phyloP scores from a whole-genome alignment of 2,329 filamentous ascomycete genomes.

The Sporothrix inflata region DNA sequence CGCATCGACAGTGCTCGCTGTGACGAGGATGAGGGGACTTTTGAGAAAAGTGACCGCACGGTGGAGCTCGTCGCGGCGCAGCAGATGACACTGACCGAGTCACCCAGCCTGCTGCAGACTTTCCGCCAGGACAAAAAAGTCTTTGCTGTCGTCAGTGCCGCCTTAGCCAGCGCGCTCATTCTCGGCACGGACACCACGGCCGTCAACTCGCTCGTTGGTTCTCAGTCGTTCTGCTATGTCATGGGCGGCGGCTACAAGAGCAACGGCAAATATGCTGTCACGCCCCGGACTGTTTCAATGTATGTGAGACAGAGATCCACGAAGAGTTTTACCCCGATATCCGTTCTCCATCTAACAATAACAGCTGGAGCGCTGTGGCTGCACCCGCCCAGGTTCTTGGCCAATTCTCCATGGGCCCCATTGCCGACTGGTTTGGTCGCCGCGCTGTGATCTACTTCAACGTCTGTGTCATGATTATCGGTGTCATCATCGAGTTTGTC shows the following conservation, averaged over 20 bases:
- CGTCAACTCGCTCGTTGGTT: constrained; percentile 17
- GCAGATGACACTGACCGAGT: neutral
- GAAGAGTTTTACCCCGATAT: neutral
- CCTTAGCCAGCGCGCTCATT: constrained; percentile 10
- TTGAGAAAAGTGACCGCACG: constrained; percentile 2
- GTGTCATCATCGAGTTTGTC: constrained; percentile 10
- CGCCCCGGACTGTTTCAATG: neutral
- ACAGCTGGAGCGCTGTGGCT: constrained; percentile 16
- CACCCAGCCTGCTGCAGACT: constrained; percentile 4
- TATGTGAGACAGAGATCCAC: neutral
- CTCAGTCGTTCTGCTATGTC: constrained; percentile 18
- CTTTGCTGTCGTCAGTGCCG: constrained; percentile 1
- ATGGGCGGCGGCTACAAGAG: constrained; percentile 12
- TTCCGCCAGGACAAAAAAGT: constrained; percentile 9
- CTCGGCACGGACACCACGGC: constrained; percentile 14
- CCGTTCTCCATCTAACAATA: neutral
- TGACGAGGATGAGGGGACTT: neutral
- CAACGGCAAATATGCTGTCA: constrained; percentile 9
- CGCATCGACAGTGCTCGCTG: neutral
- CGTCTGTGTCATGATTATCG: constrained; percentile 12
- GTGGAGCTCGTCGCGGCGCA: constrained; percentile 9
- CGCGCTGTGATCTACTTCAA: constrained; percentile 14
- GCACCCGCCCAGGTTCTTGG: constrained; percentile 11
- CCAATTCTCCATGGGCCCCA: constrained; percentile 11
- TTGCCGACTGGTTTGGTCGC: constrained; percentile 8